phyloP scores from a whole-genome alignment of 2,329 filamentous ascomycete genomes.

The Penicillium sp. region DNA sequence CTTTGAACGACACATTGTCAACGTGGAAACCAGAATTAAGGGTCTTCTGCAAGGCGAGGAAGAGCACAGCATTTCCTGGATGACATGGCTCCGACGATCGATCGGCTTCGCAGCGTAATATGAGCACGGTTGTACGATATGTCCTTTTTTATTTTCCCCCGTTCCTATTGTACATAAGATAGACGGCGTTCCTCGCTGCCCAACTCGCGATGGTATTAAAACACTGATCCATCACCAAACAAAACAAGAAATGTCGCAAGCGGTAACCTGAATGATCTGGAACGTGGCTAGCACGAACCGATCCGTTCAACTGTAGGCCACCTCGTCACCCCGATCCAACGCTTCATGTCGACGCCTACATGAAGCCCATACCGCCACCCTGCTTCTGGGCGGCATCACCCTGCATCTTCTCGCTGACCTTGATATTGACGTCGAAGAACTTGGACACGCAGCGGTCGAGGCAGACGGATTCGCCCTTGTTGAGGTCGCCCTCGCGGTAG shows the following conservation, averaged over 20 bases:
- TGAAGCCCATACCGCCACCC: constrained; percentile 54
- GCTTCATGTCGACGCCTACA: constrained; percentile 28
- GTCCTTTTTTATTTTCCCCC: constrained; percentile 14
- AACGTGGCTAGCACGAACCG: neutral
- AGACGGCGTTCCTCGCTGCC: constrained; percentile 16
- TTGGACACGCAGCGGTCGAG: constrained; percentile 96
- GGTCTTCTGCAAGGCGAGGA: constrained; percentile 63
- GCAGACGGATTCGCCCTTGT: constrained; percentile 98
- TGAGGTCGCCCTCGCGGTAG: constrained; percentile 94
- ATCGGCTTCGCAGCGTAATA: constrained; percentile 23
- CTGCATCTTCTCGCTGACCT: constrained; percentile 96
- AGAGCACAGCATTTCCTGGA: constrained; percentile 61
- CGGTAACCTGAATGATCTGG: neutral
- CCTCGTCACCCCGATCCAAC: neutral
- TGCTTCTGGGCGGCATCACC: constrained; percentile 71
- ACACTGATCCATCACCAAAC: constrained; percentile 15
- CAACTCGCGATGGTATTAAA: constrained; percentile 21
- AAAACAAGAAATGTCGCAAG: neutral
- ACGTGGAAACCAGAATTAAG: constrained; percentile 64
- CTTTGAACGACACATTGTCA: constrained; percentile 74
- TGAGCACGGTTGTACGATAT: constrained; percentile 15
- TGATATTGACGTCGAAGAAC: constrained; percentile 98
- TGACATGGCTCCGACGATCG: constrained; percentile 52
- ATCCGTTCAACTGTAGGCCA: neutral
- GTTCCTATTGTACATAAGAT: constrained; percentile 28